Conservation (phyloP, 2,329 filamentous ascomycete species). For the Trichoderma pleuroti region DNA sequence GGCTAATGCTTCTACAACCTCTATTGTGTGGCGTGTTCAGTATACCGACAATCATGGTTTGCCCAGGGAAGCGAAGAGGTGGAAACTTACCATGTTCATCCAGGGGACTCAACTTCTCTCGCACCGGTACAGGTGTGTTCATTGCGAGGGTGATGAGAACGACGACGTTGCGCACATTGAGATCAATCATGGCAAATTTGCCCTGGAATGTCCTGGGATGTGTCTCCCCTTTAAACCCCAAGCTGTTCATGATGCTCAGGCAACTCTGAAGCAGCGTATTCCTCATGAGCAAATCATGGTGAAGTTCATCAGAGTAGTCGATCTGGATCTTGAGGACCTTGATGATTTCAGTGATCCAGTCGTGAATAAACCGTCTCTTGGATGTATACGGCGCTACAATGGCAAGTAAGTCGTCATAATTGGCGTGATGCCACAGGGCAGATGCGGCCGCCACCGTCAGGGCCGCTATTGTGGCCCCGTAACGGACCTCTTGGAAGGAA, state of each 20-base stretch:
- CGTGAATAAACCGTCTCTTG: slow-evolving; percentile 49
- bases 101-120: slow-evolving; percentile 55
- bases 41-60: background rate
- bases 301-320: slow-evolving; percentile 76
- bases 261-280: slow-evolving; percentile 71
- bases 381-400: slow-evolving; percentile 52
- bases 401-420: slow-evolving; percentile 70
- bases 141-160: slow-evolving; percentile 62
- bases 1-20: slow-evolving; percentile 68
- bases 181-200: slow-evolving; percentile 69
- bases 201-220: slow-evolving; percentile 61
- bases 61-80: background rate
- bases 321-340: slow-evolving; percentile 67
- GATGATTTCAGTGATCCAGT: slow-evolving; percentile 65
- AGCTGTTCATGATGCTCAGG: slow-evolving; percentile 72
- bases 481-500: slow-evolving; percentile 48
- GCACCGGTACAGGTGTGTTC: slow-evolving; percentile 51
- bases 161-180: slow-evolving; percentile 71
- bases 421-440: slow-evolving; percentile 43
- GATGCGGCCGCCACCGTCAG: slow-evolving; percentile 53
- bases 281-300: slow-evolving; percentile 67
- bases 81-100: slow-evolving; percentile 52
- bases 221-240: slow-evolving; percentile 67
- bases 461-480: slow-evolving; percentile 58
- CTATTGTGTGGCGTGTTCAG: slow-evolving; percentile 38